Conservation (phyloP, 2,329 filamentous ascomycete species). For the Zymoseptoria ardabiliae region DNA sequence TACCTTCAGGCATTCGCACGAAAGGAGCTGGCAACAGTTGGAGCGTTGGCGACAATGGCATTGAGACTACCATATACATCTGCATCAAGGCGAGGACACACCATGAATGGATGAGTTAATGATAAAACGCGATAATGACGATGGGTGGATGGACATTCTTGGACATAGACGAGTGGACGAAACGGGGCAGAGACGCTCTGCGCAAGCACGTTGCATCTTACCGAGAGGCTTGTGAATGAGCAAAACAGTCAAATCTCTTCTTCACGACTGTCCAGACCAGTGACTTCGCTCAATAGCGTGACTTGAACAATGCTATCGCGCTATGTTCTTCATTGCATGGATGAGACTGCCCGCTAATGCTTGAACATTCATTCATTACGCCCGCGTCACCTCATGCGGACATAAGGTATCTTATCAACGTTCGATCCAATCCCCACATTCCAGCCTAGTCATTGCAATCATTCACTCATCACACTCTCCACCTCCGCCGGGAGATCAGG, state of each 20-base stretch:
- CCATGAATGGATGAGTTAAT: neutral
- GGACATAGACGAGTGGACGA: neutral
- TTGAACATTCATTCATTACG: neutral
- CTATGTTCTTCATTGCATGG: neutral
- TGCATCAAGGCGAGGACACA: neutral
- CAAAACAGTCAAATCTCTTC: no score
- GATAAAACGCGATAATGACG: neutral
- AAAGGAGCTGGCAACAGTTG: no score
- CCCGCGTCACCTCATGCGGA: no score
- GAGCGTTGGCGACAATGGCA: no score
- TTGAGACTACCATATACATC: neutral
- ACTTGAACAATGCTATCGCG: neutral
- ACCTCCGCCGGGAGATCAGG: constrained; percentile 31
- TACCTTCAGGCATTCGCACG: no score
- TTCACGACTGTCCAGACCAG: neutral
- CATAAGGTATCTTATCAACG: no score
- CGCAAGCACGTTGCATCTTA: no score
- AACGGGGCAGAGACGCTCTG: neutral
- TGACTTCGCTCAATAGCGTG: neutral
- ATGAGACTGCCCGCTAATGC: neutral
- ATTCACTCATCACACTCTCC: neutral
- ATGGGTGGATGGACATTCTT: neutral
- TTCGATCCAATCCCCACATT: no score
- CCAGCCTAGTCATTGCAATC: neutral
- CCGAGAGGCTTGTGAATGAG: no score